A percentile compares a stretch with the other conserved stretches of the same genome.
phyloP scores from a whole-genome alignment of 257 asterid species.

The Vinca minor region DNA sequence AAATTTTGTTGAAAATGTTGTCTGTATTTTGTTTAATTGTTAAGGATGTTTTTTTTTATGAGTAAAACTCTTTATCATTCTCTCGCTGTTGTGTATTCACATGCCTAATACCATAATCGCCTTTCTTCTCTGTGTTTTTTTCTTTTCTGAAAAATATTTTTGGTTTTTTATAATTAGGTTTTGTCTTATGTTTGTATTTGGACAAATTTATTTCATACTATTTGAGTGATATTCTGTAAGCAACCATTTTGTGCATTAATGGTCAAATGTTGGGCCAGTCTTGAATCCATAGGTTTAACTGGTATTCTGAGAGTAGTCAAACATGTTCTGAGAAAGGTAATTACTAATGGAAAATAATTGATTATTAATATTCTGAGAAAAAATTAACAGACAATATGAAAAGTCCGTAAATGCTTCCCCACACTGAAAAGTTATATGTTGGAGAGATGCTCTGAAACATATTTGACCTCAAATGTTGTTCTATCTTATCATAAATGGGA shows the following conservation, averaged over 20 bases:
- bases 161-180: neutral
- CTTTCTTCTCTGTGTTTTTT: neutral
- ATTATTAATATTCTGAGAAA: neutral
- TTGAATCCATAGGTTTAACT: no score
- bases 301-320: no score
- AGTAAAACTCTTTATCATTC: neutral
- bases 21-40: neutral
- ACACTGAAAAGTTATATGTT: neutral
- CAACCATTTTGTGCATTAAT: no score
- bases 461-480: neutral
- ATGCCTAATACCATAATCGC: neutral
- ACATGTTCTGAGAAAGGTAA: no score
- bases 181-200: neutral
- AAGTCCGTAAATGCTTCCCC: neutral
- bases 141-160: no score
- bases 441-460: neutral
- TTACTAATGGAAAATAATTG: no score
- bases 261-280: no score
- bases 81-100: neutral
- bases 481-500: no score
- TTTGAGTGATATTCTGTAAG: no score
- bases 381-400: no score
- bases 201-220: neutral
- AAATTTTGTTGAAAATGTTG: neutral
- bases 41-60: neutral